Evolutionary conservation across 495 filamentous ascomycete species (phyloP), one percentile per base, ranked within the genome.

Genomic region (Aspergillus incahuasiensis): DNA sequence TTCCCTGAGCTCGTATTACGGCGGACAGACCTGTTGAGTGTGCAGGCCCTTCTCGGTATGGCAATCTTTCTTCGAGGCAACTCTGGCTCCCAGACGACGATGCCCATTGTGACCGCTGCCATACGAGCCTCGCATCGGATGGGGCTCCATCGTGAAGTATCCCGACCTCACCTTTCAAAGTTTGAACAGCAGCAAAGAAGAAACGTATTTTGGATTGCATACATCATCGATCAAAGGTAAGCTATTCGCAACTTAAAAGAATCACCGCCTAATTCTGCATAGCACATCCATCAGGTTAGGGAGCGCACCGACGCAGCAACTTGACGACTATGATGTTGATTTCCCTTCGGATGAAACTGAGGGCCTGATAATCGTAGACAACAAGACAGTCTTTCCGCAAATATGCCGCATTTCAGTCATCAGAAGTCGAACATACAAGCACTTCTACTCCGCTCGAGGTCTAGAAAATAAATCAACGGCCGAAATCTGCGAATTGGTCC

Each of bases 241-340:
- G 67, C 5, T 53, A 18, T 18, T 18, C 20, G 0, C 12, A 12
- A 6, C 12, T 34, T 35, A 13, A 40, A 15, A 30, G 24, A 0
- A 3, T 35, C 28, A 20, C 19, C 13, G 5, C 47, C 47, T 38
- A 39, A 50, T 9, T 13, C 39, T 28, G 20, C 30, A 4, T 47
- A 85, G 82, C 63, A 82, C 95, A 56, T 96, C 91, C 66, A 79
- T 98, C 25, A 81, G 95, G 25, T 86, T 88, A 13, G 94, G 94
- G 40, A 86, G 88, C 51, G 91, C 94, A 6, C 91, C 90, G 13
- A 84, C 87, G 15, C 94, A 97, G 67, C 90, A 97, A 62, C 89
- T 92, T 59, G 91, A 97, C 64, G 94, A 98, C 67, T 92, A 95
- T 79, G 96, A 96, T 65, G 89, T 97, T 24, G 91, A 95, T 43